These are phyloP conservation scores for Pseudocercospora fijiensis DNA, from an alignment of 2,329 filamentous ascomycete species.

Conservation along the genomic window DNA sequence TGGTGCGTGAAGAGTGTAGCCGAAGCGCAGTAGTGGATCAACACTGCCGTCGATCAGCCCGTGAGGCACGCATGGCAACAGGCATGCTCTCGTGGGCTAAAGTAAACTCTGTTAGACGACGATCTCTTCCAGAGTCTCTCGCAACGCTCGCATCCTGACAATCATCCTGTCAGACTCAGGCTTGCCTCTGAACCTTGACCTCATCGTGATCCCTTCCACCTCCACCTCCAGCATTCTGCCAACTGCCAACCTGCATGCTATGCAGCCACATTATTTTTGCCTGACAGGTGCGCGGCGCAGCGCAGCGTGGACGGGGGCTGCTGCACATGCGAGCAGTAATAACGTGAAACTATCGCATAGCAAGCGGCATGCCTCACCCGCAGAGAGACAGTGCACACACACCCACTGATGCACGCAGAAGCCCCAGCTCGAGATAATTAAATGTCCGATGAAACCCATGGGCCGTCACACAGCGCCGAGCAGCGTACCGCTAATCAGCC, in stretches of 20 bases:
- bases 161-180: background rate
- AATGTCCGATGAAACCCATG: constrained; percentile 10
- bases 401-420: background rate
- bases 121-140: background rate
- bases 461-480: background rate
- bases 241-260: no score
- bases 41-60: constrained; percentile 1
- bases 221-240: no score
- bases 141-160: no score
- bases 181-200: background rate
- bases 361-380: no score
- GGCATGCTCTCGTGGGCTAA: background rate
- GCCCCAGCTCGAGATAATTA: constrained; percentile 6
- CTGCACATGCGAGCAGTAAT: no score
- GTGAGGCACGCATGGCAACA: background rate
- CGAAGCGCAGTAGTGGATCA: background rate
- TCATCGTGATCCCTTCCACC: no score
- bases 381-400: background rate
- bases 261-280: no score
- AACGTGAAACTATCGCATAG: no score
- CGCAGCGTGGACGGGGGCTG: no score
- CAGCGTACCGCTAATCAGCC: background rate
- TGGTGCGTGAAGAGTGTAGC: background rate
- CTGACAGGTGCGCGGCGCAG: no score
- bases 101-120: background rate